phyloP scores from a whole-genome alignment of 169 alveolate species.

The Babesia ovis region DNA sequence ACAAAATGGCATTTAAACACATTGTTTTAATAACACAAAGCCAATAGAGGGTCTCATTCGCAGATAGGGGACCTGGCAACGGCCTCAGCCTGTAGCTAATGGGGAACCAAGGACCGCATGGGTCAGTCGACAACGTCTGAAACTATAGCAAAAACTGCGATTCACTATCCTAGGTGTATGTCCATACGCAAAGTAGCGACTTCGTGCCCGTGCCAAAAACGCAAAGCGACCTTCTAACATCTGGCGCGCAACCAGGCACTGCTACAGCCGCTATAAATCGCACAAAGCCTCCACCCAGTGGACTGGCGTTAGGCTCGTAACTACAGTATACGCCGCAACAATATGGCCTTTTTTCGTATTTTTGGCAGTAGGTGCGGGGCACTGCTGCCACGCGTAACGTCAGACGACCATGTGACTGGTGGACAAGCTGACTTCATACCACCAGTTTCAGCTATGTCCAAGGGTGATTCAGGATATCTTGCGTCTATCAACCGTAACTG shows the following conservation, averaged over 20 bases:
- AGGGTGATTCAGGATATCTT: constrained; percentile 3
- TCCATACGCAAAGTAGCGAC: background rate
- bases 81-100: background rate
- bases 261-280: background rate
- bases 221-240: background rate
- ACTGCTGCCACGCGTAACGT: constrained; percentile 24
- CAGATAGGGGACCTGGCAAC: background rate
- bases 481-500: background rate
- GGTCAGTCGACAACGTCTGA: background rate
- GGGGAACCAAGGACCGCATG: background rate
- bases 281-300: background rate
- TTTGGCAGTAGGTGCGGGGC: constrained; percentile 28
- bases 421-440: background rate
- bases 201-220: background rate
- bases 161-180: background rate
- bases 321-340: background rate
- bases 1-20: no score
- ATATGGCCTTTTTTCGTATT: constrained; percentile 15
- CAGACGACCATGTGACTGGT: constrained; percentile 7
- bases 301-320: background rate
- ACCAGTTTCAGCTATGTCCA: background rate
- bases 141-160: background rate
- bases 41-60: no score
- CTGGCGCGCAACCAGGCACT: background rate
- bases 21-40: no score